Percentiles rank a stretch among this genome's conserved stretches.
phyloP scores from a whole-genome alignment of 1,284 basidiomycete genomes.

The Stereum hirsutum region DNA sequence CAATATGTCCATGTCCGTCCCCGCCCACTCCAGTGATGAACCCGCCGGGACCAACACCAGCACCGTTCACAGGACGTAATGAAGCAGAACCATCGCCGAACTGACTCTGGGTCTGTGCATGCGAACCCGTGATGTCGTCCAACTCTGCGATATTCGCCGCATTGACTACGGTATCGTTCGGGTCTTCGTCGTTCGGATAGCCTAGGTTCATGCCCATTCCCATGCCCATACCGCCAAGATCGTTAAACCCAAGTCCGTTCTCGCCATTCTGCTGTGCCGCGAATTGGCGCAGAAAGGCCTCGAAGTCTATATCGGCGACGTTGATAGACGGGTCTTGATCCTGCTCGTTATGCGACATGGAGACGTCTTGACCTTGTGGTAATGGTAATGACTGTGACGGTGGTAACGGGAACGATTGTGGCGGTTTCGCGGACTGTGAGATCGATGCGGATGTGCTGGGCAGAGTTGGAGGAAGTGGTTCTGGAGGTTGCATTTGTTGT shows the following conservation, averaged over 20 bases:
- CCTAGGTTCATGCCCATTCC: neutral
- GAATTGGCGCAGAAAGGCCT: slow-evolving; percentile 33
- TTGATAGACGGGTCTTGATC: slow-evolving; percentile 1
- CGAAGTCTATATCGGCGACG: slow-evolving; percentile 36
- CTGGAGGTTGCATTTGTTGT: slow-evolving; percentile 1
- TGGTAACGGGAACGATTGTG: slow-evolving; percentile 1
- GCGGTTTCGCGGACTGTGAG: slow-evolving; percentile 1
- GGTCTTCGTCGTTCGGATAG: neutral
- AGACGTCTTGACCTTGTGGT: neutral
- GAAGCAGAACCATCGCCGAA: no score
- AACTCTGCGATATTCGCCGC: neutral
- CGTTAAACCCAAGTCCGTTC: no score
- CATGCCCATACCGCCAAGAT: no score
- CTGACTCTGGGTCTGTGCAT: no score
- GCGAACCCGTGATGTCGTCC: slow-evolving; percentile 3
- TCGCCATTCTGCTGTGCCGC: slow-evolving; percentile 9
- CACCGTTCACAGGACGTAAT: no score
- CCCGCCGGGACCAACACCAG: no score
- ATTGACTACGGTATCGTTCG: no score
- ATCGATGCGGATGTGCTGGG: neutral
- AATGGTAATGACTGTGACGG: neutral
- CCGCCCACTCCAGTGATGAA: neutral
- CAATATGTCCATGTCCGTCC: neutral
- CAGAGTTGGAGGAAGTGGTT: neutral
- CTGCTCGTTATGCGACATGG: neutral